phyloP scores from a whole-genome alignment of 768 basidiomycete species.

The Lentinus tigrinus region DNA sequence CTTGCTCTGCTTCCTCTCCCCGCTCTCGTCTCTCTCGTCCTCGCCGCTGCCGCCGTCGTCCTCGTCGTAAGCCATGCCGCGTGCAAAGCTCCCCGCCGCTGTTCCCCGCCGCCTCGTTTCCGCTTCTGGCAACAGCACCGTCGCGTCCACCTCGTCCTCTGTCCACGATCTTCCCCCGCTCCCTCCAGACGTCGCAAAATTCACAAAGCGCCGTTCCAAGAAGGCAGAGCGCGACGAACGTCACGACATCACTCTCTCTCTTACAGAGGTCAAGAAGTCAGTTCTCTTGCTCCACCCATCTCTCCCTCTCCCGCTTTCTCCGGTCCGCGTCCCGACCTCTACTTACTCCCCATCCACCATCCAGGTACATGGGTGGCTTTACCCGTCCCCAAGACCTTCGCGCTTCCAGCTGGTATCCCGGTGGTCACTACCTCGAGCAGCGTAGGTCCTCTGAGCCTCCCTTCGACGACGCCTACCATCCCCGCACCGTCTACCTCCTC shows the following conservation, averaged over 20 bases:
- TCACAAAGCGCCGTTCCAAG: not conserved
- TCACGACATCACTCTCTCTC: constrained; percentile 33
- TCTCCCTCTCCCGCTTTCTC: not conserved
- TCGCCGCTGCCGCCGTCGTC: not conserved
- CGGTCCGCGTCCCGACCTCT: not conserved
- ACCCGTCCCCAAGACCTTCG: constrained; percentile 38
- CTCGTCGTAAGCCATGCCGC: constrained; percentile 8
- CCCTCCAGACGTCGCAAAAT: not conserved
- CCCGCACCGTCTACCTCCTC: constrained; percentile 40
- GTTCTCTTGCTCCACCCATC: constrained; percentile 9
- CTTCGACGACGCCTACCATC: constrained; percentile 34
- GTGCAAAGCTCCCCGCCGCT: not conserved
- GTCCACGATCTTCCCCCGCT: not conserved
- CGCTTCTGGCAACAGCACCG: not conserved
- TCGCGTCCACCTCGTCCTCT: not conserved
- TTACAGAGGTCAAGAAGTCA: constrained; percentile 39
- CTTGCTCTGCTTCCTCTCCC: no score
- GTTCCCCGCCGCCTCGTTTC: not conserved
- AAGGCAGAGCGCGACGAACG: constrained; percentile 46
- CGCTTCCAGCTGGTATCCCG: constrained; percentile 35
- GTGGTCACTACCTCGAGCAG: constrained; percentile 29
- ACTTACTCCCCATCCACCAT: not conserved
- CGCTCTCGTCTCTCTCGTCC: not conserved
- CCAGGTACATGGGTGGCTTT: constrained; percentile 40
- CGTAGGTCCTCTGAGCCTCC: constrained; percentile 32